Evolutionary conservation across 768 basidiomycete genomes (phyloP).

Genomic region (Suillus decipiens): DNA sequence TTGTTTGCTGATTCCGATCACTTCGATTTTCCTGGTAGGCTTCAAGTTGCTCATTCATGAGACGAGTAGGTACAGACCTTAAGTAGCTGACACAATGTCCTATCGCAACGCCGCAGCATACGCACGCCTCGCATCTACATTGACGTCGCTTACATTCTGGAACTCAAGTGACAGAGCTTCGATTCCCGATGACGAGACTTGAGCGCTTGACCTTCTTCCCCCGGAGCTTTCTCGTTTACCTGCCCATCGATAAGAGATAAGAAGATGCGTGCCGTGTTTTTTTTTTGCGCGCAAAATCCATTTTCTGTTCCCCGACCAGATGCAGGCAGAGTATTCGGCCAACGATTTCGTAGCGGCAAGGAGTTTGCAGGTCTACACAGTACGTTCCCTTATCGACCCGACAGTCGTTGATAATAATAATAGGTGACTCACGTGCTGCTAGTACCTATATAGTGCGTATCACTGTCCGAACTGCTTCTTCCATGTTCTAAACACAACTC

Average conservation of each 20-base stretch:
- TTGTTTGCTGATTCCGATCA: not conserved
- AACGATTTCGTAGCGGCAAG: not conserved
- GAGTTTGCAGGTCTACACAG: not conserved
- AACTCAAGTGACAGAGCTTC: not conserved
- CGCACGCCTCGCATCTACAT: not conserved
- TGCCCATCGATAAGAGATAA: not conserved
- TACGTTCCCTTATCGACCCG: not conserved
- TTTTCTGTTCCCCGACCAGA: not conserved
- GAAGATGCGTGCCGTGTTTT: not conserved
- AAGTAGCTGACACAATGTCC: not conserved
- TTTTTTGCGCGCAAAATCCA: not conserved
- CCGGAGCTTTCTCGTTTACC: not conserved
- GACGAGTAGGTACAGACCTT: not conserved
- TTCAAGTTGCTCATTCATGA: not conserved
- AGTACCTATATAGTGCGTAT: constrained; percentile 3
- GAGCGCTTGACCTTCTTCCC: not conserved
- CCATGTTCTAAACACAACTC: not conserved
- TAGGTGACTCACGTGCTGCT: too few relatives aligned
- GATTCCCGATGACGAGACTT: not conserved
- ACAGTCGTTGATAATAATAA: not conserved
- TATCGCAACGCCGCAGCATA: not conserved
- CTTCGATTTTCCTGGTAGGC: not conserved
- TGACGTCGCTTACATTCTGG: not conserved
- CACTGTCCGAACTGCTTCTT: not conserved
- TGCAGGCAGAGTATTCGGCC: not conserved